These are phyloP conservation scores for Linnemannia elongata DNA, from an alignment of 192 early-diverging fungal genomes.

Conservation along the genomic window DNA sequence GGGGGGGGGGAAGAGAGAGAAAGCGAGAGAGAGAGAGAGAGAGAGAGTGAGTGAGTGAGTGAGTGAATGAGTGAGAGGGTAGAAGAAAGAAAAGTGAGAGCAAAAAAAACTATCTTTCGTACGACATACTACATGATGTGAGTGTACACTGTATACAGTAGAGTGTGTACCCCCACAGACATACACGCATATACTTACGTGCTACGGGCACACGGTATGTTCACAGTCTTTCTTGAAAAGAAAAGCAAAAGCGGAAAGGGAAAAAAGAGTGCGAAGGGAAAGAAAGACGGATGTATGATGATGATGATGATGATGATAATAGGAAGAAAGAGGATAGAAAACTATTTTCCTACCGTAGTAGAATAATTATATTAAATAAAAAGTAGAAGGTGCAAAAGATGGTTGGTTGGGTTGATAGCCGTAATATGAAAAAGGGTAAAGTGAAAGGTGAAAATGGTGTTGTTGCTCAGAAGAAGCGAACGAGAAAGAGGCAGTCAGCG, in stretches of 20 bases:
- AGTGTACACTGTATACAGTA: no score
- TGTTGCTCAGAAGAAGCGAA: not conserved
- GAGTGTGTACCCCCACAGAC: not conserved
- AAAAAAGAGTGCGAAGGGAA: no score
- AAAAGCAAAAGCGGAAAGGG: not conserved
- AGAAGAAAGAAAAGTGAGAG: not conserved
- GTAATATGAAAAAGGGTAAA: no score
- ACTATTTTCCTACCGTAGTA: no score
- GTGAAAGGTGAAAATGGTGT: no score
- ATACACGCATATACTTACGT: not conserved
- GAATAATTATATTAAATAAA: no score
- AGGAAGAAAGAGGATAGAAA: not conserved
- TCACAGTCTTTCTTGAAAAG: not conserved
- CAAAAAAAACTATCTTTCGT: not conserved
- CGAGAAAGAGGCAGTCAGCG: not conserved
- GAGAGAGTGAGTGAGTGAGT: constrained; percentile 12
- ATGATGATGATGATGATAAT: constrained; percentile 9
- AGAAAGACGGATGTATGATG: not conserved
- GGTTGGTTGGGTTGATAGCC: no score
- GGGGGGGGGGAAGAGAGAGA: not conserved
- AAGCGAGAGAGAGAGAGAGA: constrained; percentile 15
- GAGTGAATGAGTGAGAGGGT: constrained; percentile 15
- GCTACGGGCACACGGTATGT: not conserved
- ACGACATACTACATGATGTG: not conserved
- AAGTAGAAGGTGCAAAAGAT: no score